Percentiles rank a stretch among this genome's conserved stretches.
Conservation (phyloP, 2,329 filamentous ascomycete species). For the Monilinia vaccinii-corymbosi region DNA sequence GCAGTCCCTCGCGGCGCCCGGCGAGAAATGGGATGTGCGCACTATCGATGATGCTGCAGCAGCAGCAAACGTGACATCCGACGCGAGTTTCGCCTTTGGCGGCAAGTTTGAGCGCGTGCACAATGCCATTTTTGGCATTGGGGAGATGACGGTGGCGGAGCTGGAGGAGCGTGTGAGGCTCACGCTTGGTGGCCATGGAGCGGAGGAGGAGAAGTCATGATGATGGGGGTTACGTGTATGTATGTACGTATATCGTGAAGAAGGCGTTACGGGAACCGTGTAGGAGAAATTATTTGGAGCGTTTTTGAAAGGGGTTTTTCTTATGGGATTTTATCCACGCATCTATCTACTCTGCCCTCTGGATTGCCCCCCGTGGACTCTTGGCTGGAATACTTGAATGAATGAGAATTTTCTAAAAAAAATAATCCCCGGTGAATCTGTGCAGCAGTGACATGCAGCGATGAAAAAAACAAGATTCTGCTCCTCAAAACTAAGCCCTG, state of each 20-base stretch:
- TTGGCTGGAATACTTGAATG: neutral
- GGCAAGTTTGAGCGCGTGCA: constrained; percentile 32
- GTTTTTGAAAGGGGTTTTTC: neutral
- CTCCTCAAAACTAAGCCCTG: neutral
- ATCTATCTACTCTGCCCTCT: neutral
- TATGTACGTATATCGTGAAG: neutral
- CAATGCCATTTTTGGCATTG: constrained; percentile 54
- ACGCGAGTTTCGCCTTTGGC: constrained; percentile 23
- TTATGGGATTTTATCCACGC: neutral
- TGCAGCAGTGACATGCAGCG: neutral
- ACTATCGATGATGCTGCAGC: no score
- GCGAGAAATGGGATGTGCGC: constrained; percentile 17
- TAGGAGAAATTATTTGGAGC: neutral
- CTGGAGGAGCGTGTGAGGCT: constrained; percentile 24
- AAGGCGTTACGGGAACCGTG: neutral
- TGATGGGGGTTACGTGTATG: neutral
- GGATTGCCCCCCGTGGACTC: neutral
- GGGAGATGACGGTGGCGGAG: constrained; percentile 51
- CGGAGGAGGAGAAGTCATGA: neutral
- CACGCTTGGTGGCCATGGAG: neutral
- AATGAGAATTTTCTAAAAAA: no score
- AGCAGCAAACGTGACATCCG: constrained; percentile 8
- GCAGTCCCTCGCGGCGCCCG: constrained; percentile 15
- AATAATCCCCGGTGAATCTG: neutral
- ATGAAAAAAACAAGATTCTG: neutral